Evolutionary conservation across 2,329 filamentous ascomycete genomes (phyloP).

Genomic region (Leptographium flavum): DNA sequence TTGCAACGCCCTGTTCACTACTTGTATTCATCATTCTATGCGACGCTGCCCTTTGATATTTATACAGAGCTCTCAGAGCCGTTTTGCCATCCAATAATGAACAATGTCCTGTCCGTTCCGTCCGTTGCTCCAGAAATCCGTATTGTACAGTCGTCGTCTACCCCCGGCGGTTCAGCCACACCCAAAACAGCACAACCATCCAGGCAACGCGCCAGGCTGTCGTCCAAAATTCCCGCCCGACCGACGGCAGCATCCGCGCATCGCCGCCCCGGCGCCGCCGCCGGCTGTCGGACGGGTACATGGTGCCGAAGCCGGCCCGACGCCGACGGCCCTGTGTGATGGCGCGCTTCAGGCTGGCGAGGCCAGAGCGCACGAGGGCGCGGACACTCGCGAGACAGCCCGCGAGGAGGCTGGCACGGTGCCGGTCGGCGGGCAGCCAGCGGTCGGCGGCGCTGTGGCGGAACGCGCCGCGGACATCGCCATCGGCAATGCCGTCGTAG

Average conservation of each 20-base stretch:
- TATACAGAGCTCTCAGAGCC: too few species aligned
- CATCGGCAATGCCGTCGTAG: slow-evolving; percentile 1
- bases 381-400: too few species aligned
- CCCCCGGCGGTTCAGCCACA: slow-evolving; percentile 50
- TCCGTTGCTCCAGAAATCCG: too few species aligned
- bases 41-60: too few species aligned
- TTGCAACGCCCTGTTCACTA: too few species aligned
- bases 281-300: neutral
- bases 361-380: too few species aligned
- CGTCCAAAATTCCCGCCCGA: slow-evolving; percentile 45
- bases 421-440: slow-evolving; percentile 9
- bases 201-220: slow-evolving; percentile 48
- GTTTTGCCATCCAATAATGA: too few species aligned
- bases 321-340: neutral
- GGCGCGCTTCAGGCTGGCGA: neutral
- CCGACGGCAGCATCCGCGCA: slow-evolving; percentile 10
- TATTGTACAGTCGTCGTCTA: neutral
- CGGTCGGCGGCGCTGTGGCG: neutral
- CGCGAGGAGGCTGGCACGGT: neutral
- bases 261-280: neutral
- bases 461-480: neutral
- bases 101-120: too few species aligned
- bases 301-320: slow-evolving; percentile 14
- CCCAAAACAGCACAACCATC: slow-evolving; percentile 51
- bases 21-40: too few species aligned